A percentile compares a stretch with the other conserved stretches of the same genome.
Evolutionary conservation across 129 eudicot species (phyloP).

Genomic region (Solidago caesia): DNA sequence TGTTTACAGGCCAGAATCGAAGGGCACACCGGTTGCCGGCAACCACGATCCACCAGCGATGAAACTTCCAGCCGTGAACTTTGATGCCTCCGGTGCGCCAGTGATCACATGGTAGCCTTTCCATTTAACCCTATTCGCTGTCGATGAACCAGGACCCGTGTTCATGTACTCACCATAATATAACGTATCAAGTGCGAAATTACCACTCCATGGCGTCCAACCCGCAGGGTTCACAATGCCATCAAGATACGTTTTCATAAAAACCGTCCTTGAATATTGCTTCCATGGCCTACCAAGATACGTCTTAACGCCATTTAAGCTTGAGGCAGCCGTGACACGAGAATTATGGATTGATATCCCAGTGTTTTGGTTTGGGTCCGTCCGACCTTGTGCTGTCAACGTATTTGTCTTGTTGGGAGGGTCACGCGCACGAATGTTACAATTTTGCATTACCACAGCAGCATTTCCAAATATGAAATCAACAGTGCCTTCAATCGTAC

Average conservation of each 20-base stretch:
- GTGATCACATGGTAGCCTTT: conserved; percentile 62
- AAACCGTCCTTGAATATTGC: conserved; percentile 63
- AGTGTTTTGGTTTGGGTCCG: conserved; percentile 73
- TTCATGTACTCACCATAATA: conserved; percentile 69
- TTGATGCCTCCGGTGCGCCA: conserved; percentile 42
- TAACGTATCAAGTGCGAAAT: conserved; percentile 55
- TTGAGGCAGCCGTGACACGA: conserved; percentile 47
- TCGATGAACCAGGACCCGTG: conserved; percentile 63
- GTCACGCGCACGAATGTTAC: conserved; percentile 53
- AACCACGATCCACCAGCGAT: conserved; percentile 68
- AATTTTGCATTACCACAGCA: conserved; percentile 58
- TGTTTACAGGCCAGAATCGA: conserved; percentile 43
- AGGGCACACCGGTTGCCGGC: conserved; percentile 56
- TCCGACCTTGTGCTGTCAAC: conserved; percentile 69
- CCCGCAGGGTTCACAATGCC: conserved; percentile 56
- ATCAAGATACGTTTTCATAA: conserved; percentile 47
- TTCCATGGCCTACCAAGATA: conserved; percentile 77
- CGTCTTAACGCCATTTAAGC: conserved; percentile 48
- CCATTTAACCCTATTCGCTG: conserved; percentile 58
- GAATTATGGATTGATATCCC: conserved; percentile 62
- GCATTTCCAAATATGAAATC: conserved; percentile 74
- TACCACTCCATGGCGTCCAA: conserved; percentile 71
- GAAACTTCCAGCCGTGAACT: conserved; percentile 50
- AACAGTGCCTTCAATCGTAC: conserved; percentile 59
- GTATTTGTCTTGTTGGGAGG: conserved; percentile 60